Evolutionary conservation across 352 stramenopile species (phyloP), one percentile per base, ranked within the genome.

Genomic region (Globisporangium recalcitrans): DNA sequence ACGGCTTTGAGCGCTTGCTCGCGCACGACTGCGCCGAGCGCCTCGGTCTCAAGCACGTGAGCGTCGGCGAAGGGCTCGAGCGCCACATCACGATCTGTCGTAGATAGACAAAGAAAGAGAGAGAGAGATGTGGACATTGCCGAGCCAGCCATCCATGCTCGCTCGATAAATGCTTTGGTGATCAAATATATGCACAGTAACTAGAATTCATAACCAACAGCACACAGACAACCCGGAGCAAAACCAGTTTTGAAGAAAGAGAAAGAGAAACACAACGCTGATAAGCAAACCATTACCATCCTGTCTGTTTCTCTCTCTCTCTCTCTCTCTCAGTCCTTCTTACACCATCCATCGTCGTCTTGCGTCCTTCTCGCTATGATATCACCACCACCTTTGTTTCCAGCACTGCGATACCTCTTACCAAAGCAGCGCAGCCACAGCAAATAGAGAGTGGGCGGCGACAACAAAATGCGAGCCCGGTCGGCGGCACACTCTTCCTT

Each of bases 1-100:
- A 95, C 57, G 78, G 82, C 53, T 95, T 92, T 53, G 86, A 95
- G 68, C 79, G 84, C 7, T 54, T 93, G 52, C 71, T 93, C 24
- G 84, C 86, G 16, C 86, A 95, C 65, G 86, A 95, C 59, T 91
- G 81, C 59, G 82, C 86, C 19, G 86, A 93, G 56, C 76, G 82
- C 4, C 73, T 95, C 19, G 85, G 82, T 3, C 74, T 95, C 29
- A 59, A 70, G 4, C 85, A 95, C 66, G 77, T 87, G 42, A 93
- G 83, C 63, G 66, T 78, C 3, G 85, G 85, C 14, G 65, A 78
- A 22, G 85, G 83, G 0, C 67, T 95, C 9, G 83, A 95, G 58
- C 77, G 85, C 31, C 85, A 95, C 65, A 91, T 95, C 63, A 90
- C 86, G 31, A 78, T 91, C 55, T 76, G 16, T 8, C 49, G 24